Base-by-base conservation (phyloP, 805 yeast genomes). In the Limtongozyma cylindracea region DNA sequence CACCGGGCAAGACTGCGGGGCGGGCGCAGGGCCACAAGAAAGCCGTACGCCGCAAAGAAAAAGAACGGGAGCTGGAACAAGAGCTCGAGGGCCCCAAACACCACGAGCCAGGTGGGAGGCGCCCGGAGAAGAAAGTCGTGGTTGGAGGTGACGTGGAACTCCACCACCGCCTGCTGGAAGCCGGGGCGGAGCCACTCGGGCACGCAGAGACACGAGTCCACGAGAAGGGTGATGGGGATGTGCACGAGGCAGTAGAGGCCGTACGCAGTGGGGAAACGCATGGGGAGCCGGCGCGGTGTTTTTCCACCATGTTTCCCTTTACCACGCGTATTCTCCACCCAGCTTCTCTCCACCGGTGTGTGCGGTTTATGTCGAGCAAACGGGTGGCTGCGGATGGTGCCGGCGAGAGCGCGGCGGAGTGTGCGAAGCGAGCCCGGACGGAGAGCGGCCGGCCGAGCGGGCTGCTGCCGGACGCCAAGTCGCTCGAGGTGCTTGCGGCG, bases 61-160 rank as follows among this genome's bases (percentile, higher is more conserved):
- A 88, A 88, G 14, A 74, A 49, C 1, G 98, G 98, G 23, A 74
- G 38, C 45, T 84, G 98, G 31, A 72, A 54, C 3, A 64, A 22
- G 19, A 82, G 28, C 41, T 84, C 98, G 25, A 77, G 38, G 31
- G 56, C 41, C 1, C 80, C 91, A 41, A 73, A 78, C 17, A 57
- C 39, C 25, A 55, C 46, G 22, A 84, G 54, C 95, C 95, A 84
- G 3, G 47, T 31, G 2, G 91, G 84, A 10, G 58, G 51, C 6
- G 51, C 43, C 6, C 38, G 37, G 10, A 74, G 44, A 12, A 84
- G 45, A 29, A 74, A 66, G 41, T 84, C 98, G 23, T 71, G 61
- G 46, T 80, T 77, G 10, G 41, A 30, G 3, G 38, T 18, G 11
- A 74, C 44, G 35, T 88, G 94, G 43, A 62, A 64, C 3, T 49